These are phyloP conservation scores for Moricandia arvensis DNA, from an alignment of 345 rosid species.

Conservation along the genomic window DNA sequence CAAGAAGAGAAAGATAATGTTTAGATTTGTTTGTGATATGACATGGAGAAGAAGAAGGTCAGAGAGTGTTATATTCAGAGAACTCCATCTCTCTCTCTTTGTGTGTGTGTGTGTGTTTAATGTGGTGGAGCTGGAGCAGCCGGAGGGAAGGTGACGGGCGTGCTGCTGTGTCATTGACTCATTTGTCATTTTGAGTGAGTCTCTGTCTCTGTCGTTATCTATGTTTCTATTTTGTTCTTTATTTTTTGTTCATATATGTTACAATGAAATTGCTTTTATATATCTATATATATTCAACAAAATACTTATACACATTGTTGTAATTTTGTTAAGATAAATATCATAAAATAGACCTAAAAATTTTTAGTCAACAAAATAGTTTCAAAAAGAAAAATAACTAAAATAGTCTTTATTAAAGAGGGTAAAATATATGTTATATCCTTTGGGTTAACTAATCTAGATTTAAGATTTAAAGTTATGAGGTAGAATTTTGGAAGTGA, in stretches of 20 bases:
- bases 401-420: too few species aligned
- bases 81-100: conserved; percentile 10
- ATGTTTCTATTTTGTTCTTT: conserved; percentile 19
- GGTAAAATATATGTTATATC: too few species aligned
- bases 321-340: too few species aligned
- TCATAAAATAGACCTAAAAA: too few species aligned
- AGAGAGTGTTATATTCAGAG: conserved; percentile 20
- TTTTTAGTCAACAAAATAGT: too few species aligned
- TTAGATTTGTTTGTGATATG: conserved; percentile 5
- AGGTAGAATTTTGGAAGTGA: too few species aligned
- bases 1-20: neutral
- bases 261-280: neutral
- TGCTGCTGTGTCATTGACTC: conserved; percentile 28
- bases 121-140: conserved; percentile 25
- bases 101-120: neutral
- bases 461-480: too few species aligned
- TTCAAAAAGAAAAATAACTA: too few species aligned
- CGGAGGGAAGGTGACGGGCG: conserved; percentile 25
- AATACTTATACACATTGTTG: neutral
- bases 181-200: conserved; percentile 25
- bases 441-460: too few species aligned
- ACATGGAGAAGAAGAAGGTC: conserved; percentile 29
- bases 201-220: conserved; percentile 29
- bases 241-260: neutral
- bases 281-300: neutral